Evolutionary conservation across 164 flowering plant genomes (phyloP).

Genomic region (Macadamia tetraphylla): DNA sequence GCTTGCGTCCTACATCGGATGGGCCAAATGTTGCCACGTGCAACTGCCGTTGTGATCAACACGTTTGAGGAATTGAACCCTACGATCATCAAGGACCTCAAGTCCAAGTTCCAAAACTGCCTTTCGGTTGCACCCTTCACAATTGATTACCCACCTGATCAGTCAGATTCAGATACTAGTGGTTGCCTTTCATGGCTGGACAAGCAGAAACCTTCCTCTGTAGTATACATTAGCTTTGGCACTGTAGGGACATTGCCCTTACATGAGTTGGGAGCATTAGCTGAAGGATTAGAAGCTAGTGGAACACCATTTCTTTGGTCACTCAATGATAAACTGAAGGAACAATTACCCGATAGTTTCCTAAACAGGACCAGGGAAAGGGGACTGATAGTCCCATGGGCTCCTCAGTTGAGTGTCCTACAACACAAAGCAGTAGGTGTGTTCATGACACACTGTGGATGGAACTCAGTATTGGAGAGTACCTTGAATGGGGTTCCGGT

Average conservation of each 20-base stretch:
- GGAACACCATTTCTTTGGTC: slow-evolving; percentile 25
- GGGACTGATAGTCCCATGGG: no score
- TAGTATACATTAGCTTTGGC: slow-evolving; percentile 60
- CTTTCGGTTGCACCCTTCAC: slow-evolving; percentile 42
- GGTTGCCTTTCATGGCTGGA: slow-evolving; percentile 51
- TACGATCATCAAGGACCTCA: slow-evolving; percentile 18
- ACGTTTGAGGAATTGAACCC: slow-evolving; percentile 45
- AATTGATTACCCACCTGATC: slow-evolving; percentile 12
- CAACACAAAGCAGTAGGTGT: no score
- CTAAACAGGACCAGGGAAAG: neutral
- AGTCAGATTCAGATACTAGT: slow-evolving; percentile 12
- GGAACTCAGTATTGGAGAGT: no score
- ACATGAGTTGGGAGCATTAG: slow-evolving; percentile 20
- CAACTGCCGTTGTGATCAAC: slow-evolving; percentile 34
- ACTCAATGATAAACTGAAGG: slow-evolving; percentile 5
- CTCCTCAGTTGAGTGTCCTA: no score
- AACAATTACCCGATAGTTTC: slow-evolving; percentile 20
- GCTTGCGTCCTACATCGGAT: slow-evolving; percentile 29
- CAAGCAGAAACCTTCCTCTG: slow-evolving; percentile 26
- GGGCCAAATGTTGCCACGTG: slow-evolving; percentile 31
- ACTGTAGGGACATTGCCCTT: slow-evolving; percentile 22
- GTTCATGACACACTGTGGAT: no score
- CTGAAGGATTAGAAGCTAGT: slow-evolving; percentile 27
- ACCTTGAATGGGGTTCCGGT: no score
- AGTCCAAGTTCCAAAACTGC: slow-evolving; percentile 21